Evolutionary conservation across 2,329 filamentous ascomycete genomes (phyloP), one percentile per base, ranked within the genome.

Genomic region (Claviceps cyperi): DNA sequence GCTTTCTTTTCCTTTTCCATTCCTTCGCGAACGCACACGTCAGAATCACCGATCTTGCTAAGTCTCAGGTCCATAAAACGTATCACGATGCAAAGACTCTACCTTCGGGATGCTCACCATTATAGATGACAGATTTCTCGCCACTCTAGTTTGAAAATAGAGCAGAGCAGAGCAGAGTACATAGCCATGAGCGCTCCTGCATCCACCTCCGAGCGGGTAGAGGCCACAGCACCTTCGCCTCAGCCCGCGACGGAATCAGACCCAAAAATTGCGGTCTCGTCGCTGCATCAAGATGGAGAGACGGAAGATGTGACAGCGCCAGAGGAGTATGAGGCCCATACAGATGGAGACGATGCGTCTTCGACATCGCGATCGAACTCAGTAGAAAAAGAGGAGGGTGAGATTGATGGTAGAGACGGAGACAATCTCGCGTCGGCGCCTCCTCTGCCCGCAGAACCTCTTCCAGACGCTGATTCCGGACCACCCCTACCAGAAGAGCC

Each of bases 401-500:
- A 49, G 28, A 24, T 49, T 37, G 41, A 45, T 17, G 47, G 38
- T 40, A 39, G 50, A n/a, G 46, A 45, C 46, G 48, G 46, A 13
- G 44, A 51, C 19, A 19, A 38, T 4, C 9, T 32, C 22, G 22
- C 21, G 6, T 37, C 46, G 36, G 52, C 41, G 60, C 59, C 38
- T n/a, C 66, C 67, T 14, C 59, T 70, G 7, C 68, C 68, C 5
- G 59, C 62, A 37, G 68, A 69, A 46, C 40, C 60, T 21, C 52
- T 50, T 9, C 51, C 54, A 1, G 51, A 52, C 17, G 40, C 38
- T 22, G 35, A 38, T 22, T n/a, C 47, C 41, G 62, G 57, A 13
- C 70, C 71, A 3, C 70, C 70, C 0, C 58, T 74, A 6, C 72
- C 71, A 2, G 58, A 62, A 44, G 71, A 73, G 51, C 65, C 67